These are phyloP conservation scores for Xylaria sp. DNA, from an alignment of 2,329 filamentous ascomycete genomes.

Conservation along the genomic window DNA sequence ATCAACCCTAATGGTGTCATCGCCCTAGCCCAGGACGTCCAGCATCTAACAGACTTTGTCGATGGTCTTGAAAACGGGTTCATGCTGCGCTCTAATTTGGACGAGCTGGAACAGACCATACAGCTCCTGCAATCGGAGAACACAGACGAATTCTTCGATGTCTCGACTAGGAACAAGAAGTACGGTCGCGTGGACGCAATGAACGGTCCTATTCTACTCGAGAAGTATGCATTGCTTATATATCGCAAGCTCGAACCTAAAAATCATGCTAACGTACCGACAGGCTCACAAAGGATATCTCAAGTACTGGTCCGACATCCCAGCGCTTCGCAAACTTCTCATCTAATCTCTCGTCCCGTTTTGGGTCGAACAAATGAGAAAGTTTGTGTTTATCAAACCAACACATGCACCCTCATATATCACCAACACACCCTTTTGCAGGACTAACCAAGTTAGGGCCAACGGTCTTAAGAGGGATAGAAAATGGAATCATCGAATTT, in stretches of 20 bases:
- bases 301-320: slow-evolving; percentile 63
- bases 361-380: slow-evolving; percentile 60
- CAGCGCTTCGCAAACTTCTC: slow-evolving; percentile 74
- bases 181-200: slow-evolving; percentile 91
- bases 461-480: not conserved
- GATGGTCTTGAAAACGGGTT: slow-evolving; percentile 80
- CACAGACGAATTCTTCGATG: slow-evolving; percentile 96
- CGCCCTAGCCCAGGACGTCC: slow-evolving; percentile 81
- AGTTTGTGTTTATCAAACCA: not conserved
- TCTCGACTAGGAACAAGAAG: slow-evolving; percentile 86
- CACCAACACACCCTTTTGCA: no score
- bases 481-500: slow-evolving; percentile 28
- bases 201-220: slow-evolving; percentile 86
- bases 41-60: slow-evolving; percentile 85
- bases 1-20: slow-evolving; percentile 88
- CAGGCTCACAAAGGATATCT: slow-evolving; percentile 69
- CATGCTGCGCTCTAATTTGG: slow-evolving; percentile 87
- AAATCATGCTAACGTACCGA: slow-evolving; percentile 34
- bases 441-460: not conserved
- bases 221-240: slow-evolving; percentile 69
- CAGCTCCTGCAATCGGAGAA: slow-evolving; percentile 86
- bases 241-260: not conserved
- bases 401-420: no score
- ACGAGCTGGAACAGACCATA: slow-evolving; percentile 92
- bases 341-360: slow-evolving; percentile 76